Percentiles rank a stretch among this genome's conserved stretches.
Evolutionary conservation across 306 rosid species (phyloP).

Genomic region (Calophaca sinica): DNA sequence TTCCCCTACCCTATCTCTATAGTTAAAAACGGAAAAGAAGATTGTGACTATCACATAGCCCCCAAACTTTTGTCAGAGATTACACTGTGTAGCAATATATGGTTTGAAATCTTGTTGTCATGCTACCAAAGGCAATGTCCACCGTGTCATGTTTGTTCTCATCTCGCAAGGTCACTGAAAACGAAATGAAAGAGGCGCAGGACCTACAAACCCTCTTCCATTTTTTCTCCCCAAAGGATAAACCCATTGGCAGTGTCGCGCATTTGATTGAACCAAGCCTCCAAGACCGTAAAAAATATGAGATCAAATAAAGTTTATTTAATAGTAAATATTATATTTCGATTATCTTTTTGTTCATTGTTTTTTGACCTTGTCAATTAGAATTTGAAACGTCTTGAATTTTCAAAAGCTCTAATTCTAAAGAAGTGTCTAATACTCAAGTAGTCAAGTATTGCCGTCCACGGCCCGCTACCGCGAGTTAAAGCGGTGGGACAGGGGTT

Average conservation of each 20-base stretch:
- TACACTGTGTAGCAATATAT: neutral
- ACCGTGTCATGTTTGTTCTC: no score
- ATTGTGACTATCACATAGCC: constrained; percentile 40
- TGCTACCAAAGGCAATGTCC: no score
- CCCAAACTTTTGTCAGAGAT: constrained; percentile 34
- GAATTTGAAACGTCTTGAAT: constrained; percentile 12
- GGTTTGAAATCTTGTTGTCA: neutral
- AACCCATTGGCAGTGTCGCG: no score
- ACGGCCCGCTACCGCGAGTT: constrained; percentile 50
- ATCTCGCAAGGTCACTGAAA: neutral
- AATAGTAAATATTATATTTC: neutral
- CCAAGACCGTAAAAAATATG: no score
- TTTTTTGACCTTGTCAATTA: neutral
- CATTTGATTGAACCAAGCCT: no score
- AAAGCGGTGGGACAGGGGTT: constrained; percentile 33
- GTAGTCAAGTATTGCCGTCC: constrained; percentile 50
- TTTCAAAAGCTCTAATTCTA: neutral
- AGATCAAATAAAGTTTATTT: no score
- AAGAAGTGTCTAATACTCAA: constrained; percentile 24
- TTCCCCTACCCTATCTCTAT: constrained; percentile 19
- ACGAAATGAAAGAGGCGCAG: constrained; percentile 4
- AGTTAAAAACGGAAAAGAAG: constrained; percentile 28
- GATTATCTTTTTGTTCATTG: neutral
- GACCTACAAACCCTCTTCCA: neutral
- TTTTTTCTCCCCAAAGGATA: no score